phyloP scores from a whole-genome alignment of 805 yeast species.

The Candida chauliodis region DNA sequence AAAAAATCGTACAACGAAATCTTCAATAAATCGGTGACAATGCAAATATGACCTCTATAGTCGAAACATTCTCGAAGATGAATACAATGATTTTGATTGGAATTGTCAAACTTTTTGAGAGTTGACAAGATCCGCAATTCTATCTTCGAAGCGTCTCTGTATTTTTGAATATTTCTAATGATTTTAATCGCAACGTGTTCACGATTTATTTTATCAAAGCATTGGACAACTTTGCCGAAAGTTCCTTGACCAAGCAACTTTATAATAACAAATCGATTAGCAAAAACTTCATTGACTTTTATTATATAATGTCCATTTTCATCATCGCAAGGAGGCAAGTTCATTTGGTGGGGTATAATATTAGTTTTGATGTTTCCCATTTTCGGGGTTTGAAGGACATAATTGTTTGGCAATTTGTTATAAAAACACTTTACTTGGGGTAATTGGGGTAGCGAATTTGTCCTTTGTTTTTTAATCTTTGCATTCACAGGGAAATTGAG shows the following conservation, averaged over 20 bases:
- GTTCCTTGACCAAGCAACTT: conserved; percentile 87
- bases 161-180: conserved; percentile 87
- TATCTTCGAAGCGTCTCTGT: conserved; percentile 91
- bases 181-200: conserved; percentile 84
- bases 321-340: conserved; percentile 50
- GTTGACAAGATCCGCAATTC: conserved; percentile 82
- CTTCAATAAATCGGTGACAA: conserved; percentile 84
- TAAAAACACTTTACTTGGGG: conserved; percentile 44
- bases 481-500: background rate
- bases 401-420: conserved; percentile 34
- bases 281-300: conserved; percentile 55
- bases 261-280: conserved; percentile 69
- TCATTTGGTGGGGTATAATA: conserved; percentile 33
- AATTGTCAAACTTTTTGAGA: conserved; percentile 66
- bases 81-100: conserved; percentile 70
- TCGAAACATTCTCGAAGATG: conserved; percentile 88
- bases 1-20: conserved; percentile 86
- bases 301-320: conserved; percentile 74
- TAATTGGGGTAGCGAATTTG: conserved; percentile 42
- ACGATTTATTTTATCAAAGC: conserved; percentile 61
- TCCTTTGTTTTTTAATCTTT: conserved; percentile 33
- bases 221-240: conserved; percentile 84
- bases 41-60: conserved; percentile 88
- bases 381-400: conserved; percentile 31
- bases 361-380: conserved; percentile 38